phyloP scores from a whole-genome alignment of 805 yeast genomes.

The Candida hispaniensis region DNA sequence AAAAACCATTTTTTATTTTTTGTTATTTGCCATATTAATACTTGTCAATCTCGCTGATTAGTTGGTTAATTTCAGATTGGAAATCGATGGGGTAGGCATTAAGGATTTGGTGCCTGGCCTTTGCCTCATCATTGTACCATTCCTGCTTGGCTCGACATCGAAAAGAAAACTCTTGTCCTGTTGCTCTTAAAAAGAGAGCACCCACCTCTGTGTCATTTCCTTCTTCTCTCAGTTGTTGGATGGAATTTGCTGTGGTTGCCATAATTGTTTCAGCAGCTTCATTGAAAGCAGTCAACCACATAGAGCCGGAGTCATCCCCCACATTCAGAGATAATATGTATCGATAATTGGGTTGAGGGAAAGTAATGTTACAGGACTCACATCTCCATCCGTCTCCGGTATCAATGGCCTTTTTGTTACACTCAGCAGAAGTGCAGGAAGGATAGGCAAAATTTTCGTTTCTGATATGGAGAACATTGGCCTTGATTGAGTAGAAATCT shows the following conservation, averaged over 20 bases:
- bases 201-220: conserved; percentile 36
- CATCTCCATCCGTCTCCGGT: conserved; percentile 81
- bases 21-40: too few relatives aligned
- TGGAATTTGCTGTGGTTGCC: conserved; percentile 52
- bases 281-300: conserved; percentile 83
- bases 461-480: conserved; percentile 51
- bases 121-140: conserved; percentile 61
- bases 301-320: conserved; percentile 70
- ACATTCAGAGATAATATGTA: conserved; percentile 67
- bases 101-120: conserved; percentile 58
- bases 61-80: conserved; percentile 23
- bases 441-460: conserved; percentile 80
- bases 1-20: too few relatives aligned
- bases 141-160: conserved; percentile 77
- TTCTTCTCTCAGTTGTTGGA: conserved; percentile 31
- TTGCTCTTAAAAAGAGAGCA: conserved; percentile 37
- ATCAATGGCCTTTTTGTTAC: conserved; percentile 77
- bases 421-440: conserved; percentile 61
- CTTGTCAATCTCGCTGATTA: conserved; percentile 20
- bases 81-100: conserved; percentile 32
- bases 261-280: conserved; percentile 65
- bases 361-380: conserved; percentile 73
- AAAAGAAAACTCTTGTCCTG: conserved; percentile 62
- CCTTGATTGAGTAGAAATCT: conserved; percentile 68
- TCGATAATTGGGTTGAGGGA: conserved; percentile 62